A percentile compares a stretch with the other conserved stretches of the same genome.
These are phyloP conservation scores for Bruguiera hainesii DNA, from an alignment of 441 rosid genomes.

Conservation along the genomic window DNA sequence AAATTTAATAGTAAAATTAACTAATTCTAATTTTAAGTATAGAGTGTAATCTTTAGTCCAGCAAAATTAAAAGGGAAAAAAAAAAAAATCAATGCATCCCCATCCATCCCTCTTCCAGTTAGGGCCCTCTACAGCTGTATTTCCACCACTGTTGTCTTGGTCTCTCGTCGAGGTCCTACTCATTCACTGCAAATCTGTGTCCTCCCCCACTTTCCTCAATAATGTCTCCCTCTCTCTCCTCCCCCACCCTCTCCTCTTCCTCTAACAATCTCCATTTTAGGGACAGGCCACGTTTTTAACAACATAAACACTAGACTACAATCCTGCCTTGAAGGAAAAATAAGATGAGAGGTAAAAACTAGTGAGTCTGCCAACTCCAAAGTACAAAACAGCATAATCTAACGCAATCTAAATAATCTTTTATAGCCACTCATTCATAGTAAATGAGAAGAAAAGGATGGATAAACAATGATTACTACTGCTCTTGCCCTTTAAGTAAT, in stretches of 20 bases:
- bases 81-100: background rate
- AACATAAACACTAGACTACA: background rate
- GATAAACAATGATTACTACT: too few species aligned
- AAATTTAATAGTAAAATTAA: too few species aligned
- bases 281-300: background rate
- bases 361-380: too few species aligned
- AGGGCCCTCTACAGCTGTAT: constrained; percentile 46
- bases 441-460: too few species aligned
- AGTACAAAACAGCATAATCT: too few species aligned
- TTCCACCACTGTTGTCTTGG: constrained; percentile 32
- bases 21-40: too few species aligned
- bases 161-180: constrained; percentile 25
- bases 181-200: constrained; percentile 11
- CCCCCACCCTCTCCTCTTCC: background rate
- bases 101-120: background rate
- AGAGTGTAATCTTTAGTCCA: too few species aligned
- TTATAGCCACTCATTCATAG: too few species aligned
- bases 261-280: constrained; percentile 7
- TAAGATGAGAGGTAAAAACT: too few species aligned
- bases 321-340: background rate
- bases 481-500: too few species aligned
- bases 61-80: too few species aligned
- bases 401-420: too few species aligned
- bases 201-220: constrained; percentile 26
- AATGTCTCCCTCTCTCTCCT: constrained; percentile 13